Base-by-base conservation (phyloP, 23 red algal species). In the Gracilariopsis chorda region DNA sequence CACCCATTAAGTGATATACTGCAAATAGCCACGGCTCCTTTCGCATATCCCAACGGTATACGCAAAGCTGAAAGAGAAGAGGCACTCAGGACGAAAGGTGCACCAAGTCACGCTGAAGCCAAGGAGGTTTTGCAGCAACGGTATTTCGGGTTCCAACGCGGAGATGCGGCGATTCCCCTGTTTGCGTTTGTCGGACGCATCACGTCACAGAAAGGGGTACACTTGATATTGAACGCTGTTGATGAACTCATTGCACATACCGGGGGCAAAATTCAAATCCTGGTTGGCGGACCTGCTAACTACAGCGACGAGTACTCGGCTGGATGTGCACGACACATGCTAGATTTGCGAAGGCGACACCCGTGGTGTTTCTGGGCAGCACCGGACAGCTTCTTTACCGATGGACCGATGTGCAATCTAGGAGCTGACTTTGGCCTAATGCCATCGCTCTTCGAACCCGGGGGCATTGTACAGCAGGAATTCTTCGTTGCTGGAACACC, bases 401-500 rank as follows among this genome's bases (percentile, higher is more conserved):
- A 99, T 78, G 97, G 97, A 0, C 93, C 93, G 39, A 88, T 96
- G 83, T 94, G 92, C 25, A 96, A 99, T 61, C 59, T 96, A 57
- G 97, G 97, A 48, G 93, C 97, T 16, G 97, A 99, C 73, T 99
- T 99, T 83, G 93, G 97, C 36, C 78, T 99, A 1, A 96, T 99
- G 90, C 93, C 93, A 23, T 96, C 93, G 36, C 23, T 98, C n/a
- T 98, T 98, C 72, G 96, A 98, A 62, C 96, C 96, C 14, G 96
- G 93, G 11, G 96, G 96, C 57, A 95, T 98, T 42, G 93, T 95
- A 45, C 93, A 98, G 71, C 96, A 98, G 77, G 96, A 98, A 80
- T 98, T 98, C 74, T 98, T 98, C 73, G 96, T 98, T 33, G 96
- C 92, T 44, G 96, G 96, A 43, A 98, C 96, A 17, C 96, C 96